These are phyloP conservation scores for Gaertneriomyces semiglobifer DNA, from an alignment of 192 early-diverging fungal species.

Conservation along the genomic window DNA sequence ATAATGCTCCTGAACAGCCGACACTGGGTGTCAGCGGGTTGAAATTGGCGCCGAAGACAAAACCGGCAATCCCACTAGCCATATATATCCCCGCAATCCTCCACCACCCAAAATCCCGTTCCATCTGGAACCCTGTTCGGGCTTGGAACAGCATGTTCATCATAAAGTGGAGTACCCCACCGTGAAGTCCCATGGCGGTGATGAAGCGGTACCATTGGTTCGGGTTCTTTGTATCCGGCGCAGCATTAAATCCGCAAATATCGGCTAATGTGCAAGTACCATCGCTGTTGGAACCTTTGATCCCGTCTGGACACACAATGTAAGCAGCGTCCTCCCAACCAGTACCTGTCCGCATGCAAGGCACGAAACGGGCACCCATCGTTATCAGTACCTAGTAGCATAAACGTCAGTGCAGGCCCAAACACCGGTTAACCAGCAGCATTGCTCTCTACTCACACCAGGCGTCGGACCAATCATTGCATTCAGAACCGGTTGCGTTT, in stretches of 20 bases:
- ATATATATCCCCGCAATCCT: conserved; percentile 72
- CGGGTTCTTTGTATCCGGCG: conserved; percentile 43
- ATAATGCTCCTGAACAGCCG: conserved; percentile 53
- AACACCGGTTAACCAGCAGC: conserved; percentile 1
- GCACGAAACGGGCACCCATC: conserved; percentile 72
- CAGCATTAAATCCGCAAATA: conserved; percentile 61
- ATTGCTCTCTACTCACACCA: conserved; percentile 33
- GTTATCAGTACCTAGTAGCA: conserved; percentile 55
- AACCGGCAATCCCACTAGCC: conserved; percentile 69
- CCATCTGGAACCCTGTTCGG: conserved; percentile 66
- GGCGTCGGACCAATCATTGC: conserved; percentile 76
- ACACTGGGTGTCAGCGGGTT: conserved; percentile 51
- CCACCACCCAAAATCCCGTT: conserved; percentile 71
- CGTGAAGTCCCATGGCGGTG: conserved; percentile 79
- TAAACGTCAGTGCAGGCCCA: background rate
- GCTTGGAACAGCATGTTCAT: conserved; percentile 74
- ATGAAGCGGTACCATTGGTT: conserved; percentile 82
- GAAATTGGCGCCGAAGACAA: conserved; percentile 75
- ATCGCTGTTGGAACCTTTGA: conserved; percentile 18
- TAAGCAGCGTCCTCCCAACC: conserved; percentile 13
- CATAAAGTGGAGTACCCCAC: conserved; percentile 70
- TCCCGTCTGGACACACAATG: conserved; percentile 45
- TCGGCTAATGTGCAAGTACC: conserved; percentile 54
- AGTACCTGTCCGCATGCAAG: conserved; percentile 65
- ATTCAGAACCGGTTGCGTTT: conserved; percentile 64